Evolutionary conservation across 2,329 filamentous ascomycete genomes (phyloP), one percentile per base, ranked within the genome.

Genomic region (Fusarium liriodendri): DNA sequence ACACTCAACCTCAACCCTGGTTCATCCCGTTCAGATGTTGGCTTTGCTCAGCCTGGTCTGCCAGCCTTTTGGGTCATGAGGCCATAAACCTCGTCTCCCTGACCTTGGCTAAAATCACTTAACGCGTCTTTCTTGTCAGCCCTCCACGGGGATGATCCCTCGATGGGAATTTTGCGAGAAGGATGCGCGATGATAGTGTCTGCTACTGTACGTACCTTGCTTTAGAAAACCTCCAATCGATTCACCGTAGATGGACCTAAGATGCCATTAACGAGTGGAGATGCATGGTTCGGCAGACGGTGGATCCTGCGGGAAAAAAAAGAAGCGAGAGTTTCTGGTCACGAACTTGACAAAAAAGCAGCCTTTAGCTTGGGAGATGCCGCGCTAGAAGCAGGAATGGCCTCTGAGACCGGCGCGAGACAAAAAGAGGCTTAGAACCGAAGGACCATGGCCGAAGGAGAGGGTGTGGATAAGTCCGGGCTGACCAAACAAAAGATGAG

Each of bases 391-490:
- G 59, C 62, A 52, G 57, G 62, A 62, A 59, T 71, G 40, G 58
- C 35, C 20, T 40, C 63, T 64, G 40, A 71, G 71, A 67, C 67
- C 55, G 58, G 64, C 60, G 57, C 50, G 40, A 59, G 27, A 55
- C 68, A 29, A 74, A 45, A 69, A 74, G 35, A 52, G 54, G 71
- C n/a, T 71, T 74, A 73, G 71, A n/a, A 54, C 68, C 16, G 54
- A 27, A 59, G 27, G 25, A 65, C 57, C 25, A 71, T 62, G 57
- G 50, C 42, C 62, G 35, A 27, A 25, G 29, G 50, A 40, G 57
- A 55, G 37, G 59, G 47, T 29, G 47, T 52, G 47, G 25, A n/a
- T 16, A n/a, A n/a, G 42, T 22, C 38, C 38, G 38, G 38, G 38
- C 45, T 27, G 47, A 52, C 47, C 47, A 52, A 29, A 29, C 14